Evolutionary conservation across 495 filamentous ascomycete genomes (phyloP).

Genomic region (Penicillium arizonense): DNA sequence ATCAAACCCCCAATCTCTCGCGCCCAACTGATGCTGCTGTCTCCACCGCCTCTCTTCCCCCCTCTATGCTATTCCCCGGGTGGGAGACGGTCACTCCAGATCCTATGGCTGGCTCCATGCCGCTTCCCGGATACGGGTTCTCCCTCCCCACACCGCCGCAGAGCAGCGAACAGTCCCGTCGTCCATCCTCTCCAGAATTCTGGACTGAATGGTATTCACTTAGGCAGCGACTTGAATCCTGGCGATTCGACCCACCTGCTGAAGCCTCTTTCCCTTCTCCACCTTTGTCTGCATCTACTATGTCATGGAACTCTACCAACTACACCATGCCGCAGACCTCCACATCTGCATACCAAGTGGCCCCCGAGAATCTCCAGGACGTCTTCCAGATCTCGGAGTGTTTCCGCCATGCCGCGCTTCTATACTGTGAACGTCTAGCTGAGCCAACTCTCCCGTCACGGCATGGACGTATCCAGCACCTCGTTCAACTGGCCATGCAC

Average conservation of each 20-base stretch:
- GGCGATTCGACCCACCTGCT: constrained; percentile 65
- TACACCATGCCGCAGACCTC: constrained; percentile 34
- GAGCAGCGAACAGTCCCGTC: constrained; percentile 20
- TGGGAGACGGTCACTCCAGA: constrained; percentile 16
- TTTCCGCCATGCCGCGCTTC: constrained; percentile 83
- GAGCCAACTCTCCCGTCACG: constrained; percentile 71
- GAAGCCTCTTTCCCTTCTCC: constrained; percentile 22
- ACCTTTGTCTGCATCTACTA: constrained; percentile 15
- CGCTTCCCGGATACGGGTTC: constrained; percentile 21
- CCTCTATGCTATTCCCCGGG: constrained; percentile 34
- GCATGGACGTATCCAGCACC: constrained; percentile 77
- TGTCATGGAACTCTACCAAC: constrained; percentile 38
- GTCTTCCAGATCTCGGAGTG: constrained; percentile 74
- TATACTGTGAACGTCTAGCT: constrained; percentile 88
- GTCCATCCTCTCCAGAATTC: constrained; percentile 53
- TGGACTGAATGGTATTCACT: constrained; percentile 86
- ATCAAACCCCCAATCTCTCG: constrained; percentile 47
- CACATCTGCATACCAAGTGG: constrained; percentile 26
- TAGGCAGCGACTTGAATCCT: constrained; percentile 72
- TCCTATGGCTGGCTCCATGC: background rate
- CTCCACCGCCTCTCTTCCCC: constrained; percentile 37
- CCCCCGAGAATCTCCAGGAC: constrained; percentile 46
- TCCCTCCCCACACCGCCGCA: constrained; percentile 30
- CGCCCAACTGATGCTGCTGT: constrained; percentile 27
- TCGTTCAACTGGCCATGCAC: constrained; percentile 76